A percentile compares a stretch with the other conserved stretches of the same genome.
Conservation (phyloP, 2,329 filamentous ascomycete species). For the Zarea fungicola region DNA sequence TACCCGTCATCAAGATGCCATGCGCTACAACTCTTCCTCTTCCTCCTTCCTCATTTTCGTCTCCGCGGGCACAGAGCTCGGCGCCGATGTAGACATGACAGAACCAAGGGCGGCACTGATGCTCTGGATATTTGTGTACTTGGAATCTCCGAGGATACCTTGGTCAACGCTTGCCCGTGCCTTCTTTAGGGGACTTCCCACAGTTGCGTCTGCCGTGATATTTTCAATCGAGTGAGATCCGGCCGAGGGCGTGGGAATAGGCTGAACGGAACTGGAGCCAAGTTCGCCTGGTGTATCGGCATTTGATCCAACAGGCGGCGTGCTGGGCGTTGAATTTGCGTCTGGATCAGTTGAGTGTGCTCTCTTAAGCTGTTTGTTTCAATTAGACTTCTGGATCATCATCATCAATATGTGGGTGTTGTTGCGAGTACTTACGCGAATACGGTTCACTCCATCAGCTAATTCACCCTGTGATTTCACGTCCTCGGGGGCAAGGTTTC, state of each 20-base stretch:
- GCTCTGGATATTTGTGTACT: slow-evolving; percentile 25
- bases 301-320: slow-evolving; percentile 31
- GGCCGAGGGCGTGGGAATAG: slow-evolving; percentile 15
- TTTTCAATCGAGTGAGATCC: slow-evolving; percentile 25
- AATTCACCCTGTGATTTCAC: slow-evolving; percentile 67
- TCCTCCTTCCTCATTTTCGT: slow-evolving; percentile 26
- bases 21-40: slow-evolving; percentile 35
- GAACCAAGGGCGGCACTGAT: slow-evolving; percentile 32
- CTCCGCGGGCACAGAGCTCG: slow-evolving; percentile 19
- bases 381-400: too few relatives aligned
- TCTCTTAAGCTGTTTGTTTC: slow-evolving; percentile 70
- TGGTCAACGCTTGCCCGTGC: slow-evolving; percentile 55
- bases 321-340: slow-evolving; percentile 31
- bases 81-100: slow-evolving; percentile 21
- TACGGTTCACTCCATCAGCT: slow-evolving; percentile 74
- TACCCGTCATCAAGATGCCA: too few relatives aligned
- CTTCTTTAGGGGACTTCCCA: slow-evolving; percentile 72
- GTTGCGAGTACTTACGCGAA: slow-evolving; percentile 71
- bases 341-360: slow-evolving; percentile 71
- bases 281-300: slow-evolving; percentile 34
- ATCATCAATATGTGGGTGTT: too few relatives aligned
- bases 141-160: slow-evolving; percentile 19
- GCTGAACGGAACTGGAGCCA: slow-evolving; percentile 10
- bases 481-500: slow-evolving; percentile 64
- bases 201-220: slow-evolving; percentile 32